Evolutionary conservation across 345 rosid species (phyloP).

Genomic region (Firmiana major): DNA sequence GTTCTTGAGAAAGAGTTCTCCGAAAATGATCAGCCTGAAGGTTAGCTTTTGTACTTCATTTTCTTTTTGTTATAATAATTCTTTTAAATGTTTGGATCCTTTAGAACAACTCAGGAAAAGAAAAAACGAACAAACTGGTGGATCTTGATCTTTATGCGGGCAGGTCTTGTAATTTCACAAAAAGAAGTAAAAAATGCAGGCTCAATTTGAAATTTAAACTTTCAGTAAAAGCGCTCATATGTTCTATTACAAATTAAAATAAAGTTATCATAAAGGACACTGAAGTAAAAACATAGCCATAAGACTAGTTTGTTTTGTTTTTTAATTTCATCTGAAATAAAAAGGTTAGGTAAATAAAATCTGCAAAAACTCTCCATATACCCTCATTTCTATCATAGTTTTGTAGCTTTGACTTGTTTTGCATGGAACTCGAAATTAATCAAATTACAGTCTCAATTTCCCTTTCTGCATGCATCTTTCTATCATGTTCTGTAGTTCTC

Average conservation of each 20-base stretch:
- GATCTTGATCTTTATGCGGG: not conserved
- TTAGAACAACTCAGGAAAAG: slow-evolving; percentile 2
- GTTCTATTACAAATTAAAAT: not conserved
- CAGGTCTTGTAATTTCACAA: not conserved
- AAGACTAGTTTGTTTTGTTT: not conserved
- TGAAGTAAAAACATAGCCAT: not conserved
- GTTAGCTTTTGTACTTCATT: slow-evolving; percentile 29
- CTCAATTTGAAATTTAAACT: not conserved
- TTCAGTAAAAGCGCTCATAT: not conserved
- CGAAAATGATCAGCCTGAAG: slow-evolving; percentile 87
- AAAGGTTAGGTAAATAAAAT: not conserved
- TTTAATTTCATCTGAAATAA: not conserved
- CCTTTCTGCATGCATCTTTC: not conserved
- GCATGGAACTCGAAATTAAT: not conserved
- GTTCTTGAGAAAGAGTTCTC: slow-evolving; percentile 95
- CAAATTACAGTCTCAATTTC: slow-evolving; percentile 2
- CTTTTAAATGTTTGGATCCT: not conserved
- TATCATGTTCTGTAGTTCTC: not conserved
- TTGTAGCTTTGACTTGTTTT: not conserved
- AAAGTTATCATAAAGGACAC: not conserved
- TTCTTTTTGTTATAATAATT: not conserved
- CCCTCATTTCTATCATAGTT: not conserved
- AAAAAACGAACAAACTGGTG: not conserved
- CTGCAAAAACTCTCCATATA: not conserved
- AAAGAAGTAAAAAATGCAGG: not conserved